These are phyloP conservation scores for Albophoma yamanashiensis DNA, from an alignment of 2,329 filamentous ascomycete genomes.

Conservation along the genomic window DNA sequence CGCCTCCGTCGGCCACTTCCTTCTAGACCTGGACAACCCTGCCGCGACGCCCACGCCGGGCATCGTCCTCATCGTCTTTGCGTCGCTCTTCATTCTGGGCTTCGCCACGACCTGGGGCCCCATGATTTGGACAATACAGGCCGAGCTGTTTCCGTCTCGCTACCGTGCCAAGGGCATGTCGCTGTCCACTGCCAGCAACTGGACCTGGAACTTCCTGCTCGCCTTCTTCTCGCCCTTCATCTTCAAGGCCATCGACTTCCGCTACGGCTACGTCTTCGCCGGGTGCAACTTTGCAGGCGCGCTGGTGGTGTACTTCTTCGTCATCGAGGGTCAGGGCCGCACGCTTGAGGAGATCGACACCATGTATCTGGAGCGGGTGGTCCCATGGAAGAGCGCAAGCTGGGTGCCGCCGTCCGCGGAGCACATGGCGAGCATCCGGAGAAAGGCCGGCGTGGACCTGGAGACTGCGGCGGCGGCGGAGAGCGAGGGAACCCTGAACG, in stretches of 20 bases:
- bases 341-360: conserved; percentile 72
- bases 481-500: not conserved
- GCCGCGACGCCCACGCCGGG: conserved; percentile 31
- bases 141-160: conserved; percentile 53
- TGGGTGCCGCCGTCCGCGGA: conserved; percentile 37
- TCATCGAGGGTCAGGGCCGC: conserved; percentile 63
- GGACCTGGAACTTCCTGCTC: conserved; percentile 65
- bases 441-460: conserved; percentile 28
- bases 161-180: conserved; percentile 52
- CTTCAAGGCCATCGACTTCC: conserved; percentile 57
- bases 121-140: conserved; percentile 53
- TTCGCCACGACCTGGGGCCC: conserved; percentile 60
- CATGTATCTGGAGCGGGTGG: conserved; percentile 59
- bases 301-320: conserved; percentile 64
- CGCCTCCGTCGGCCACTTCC: conserved; percentile 40
- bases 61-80: conserved; percentile 52
- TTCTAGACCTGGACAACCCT: conserved; percentile 25
- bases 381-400: conserved; percentile 48
- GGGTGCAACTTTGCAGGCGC: conserved; percentile 57
- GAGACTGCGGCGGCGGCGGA: conserved; percentile 10
- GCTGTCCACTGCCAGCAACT: conserved; percentile 50
- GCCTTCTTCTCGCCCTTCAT: conserved; percentile 77
- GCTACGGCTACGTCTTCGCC: conserved; percentile 68
- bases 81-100: conserved; percentile 51
- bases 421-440: conserved; percentile 30